Conservation (phyloP, 2,329 filamentous ascomycete genomes). For the Monosporascus cannonballus region DNA sequence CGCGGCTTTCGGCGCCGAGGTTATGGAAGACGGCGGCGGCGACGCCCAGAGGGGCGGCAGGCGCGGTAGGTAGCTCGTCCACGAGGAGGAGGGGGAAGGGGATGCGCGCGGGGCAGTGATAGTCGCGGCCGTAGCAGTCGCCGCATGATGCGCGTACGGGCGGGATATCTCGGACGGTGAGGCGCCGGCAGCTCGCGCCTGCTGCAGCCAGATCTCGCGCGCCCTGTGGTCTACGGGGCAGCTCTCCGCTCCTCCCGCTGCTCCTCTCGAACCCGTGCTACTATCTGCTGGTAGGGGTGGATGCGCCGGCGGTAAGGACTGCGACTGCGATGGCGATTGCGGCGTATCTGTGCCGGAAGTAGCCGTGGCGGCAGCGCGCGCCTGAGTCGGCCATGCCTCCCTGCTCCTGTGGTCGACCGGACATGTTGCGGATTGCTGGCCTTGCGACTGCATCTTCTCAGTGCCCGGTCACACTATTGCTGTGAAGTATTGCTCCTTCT, state of each 20-base stretch:
- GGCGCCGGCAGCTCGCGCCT: slow-evolving; percentile 16
- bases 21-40: slow-evolving; percentile 10
- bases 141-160: slow-evolving; percentile 1
- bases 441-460: slow-evolving; percentile 13
- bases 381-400: slow-evolving; percentile 76
- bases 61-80: slow-evolving; percentile 37
- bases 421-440: slow-evolving; percentile 44
- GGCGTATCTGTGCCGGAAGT: slow-evolving; percentile 16
- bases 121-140: slow-evolving; percentile 13
- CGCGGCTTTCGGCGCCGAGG: slow-evolving; percentile 6
- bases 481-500: too few species aligned
- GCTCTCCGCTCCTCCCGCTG: slow-evolving; percentile 25
- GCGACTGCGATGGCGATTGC: slow-evolving; percentile 23
- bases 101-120: slow-evolving; percentile 22
- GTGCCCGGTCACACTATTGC: not conserved
- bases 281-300: too few species aligned
- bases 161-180: too few species aligned
- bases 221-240: slow-evolving; percentile 67
- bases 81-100: slow-evolving; percentile 33
- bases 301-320: slow-evolving; percentile 6
- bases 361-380: slow-evolving; percentile 41
- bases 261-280: not conserved
- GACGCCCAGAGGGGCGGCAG: slow-evolving; percentile 33
- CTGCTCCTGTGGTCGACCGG: slow-evolving; percentile 89
- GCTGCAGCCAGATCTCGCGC: slow-evolving; percentile 57